Evolutionary conservation across 495 filamentous ascomycete genomes (phyloP).

Genomic region (Penicillium canescens): DNA sequence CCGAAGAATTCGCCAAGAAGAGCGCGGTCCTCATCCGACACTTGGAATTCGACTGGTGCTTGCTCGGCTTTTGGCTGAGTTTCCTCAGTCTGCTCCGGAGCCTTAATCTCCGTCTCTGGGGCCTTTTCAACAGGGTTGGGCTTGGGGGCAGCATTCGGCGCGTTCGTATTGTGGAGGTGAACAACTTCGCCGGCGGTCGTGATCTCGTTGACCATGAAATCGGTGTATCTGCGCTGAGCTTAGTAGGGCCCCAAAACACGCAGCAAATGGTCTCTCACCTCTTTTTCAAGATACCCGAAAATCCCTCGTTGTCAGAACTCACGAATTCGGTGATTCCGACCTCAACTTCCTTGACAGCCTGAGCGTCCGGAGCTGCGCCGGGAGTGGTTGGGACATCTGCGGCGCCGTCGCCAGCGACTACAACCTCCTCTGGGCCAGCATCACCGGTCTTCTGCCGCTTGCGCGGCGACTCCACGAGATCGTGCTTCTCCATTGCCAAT

Average conservation of each 20-base stretch:
- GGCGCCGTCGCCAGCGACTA: constrained; percentile 16
- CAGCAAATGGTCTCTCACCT: constrained; percentile 36
- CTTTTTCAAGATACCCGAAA: constrained; percentile 59
- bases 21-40: constrained; percentile 48
- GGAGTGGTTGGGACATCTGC: constrained; percentile 13
- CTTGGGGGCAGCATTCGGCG: constrained; percentile 17
- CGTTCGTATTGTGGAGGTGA: constrained; percentile 60
- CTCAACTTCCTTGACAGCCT: constrained; percentile 44
- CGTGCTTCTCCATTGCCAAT: constrained; percentile 38
- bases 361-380: constrained; percentile 23
- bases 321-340: constrained; percentile 61
- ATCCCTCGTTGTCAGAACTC: constrained; percentile 47
- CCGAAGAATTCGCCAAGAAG: constrained; percentile 48
- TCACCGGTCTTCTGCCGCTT: constrained; percentile 46
- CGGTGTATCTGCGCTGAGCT: constrained; percentile 68
- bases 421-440: constrained; percentile 9
- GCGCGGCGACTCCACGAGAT: constrained; percentile 42
- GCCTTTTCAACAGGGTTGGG: constrained; percentile 7
- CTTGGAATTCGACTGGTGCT: constrained; percentile 25
- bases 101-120: background rate
- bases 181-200: constrained; percentile 72
- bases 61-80: constrained; percentile 9
- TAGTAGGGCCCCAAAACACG: background rate
- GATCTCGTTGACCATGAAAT: constrained; percentile 96
- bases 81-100: constrained; percentile 9